Conservation (phyloP, 225 moss, liverwort and hornwort genomes). For the Climacium dendroides region DNA sequence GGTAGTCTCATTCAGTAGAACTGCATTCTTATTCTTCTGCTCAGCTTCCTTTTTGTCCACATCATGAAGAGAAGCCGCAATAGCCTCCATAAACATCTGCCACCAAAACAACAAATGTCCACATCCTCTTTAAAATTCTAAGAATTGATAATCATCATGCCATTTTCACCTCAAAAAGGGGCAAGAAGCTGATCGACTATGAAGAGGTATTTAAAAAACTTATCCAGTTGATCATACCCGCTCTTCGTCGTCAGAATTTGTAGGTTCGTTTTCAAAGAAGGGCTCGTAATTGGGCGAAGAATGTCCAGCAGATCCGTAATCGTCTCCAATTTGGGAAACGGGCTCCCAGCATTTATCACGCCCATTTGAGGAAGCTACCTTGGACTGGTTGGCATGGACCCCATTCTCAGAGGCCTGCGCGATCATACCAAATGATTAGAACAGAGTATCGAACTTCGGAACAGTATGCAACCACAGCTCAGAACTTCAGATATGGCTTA, state of each 20-base stretch:
- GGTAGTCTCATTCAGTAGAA: constrained; percentile 15
- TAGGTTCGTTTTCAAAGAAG: constrained; percentile 66
- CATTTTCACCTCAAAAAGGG: not conserved
- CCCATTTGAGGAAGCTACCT: constrained; percentile 36
- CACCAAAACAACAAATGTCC: not conserved
- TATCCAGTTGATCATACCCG: constrained; percentile 43
- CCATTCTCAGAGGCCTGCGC: constrained; percentile 43
- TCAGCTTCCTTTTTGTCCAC: constrained; percentile 71
- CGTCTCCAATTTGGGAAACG: constrained; percentile 27
- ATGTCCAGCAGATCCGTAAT: constrained; percentile 42
- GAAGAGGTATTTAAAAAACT: not conserved
- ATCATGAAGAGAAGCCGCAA: constrained; percentile 94
- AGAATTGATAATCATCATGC: not conserved
- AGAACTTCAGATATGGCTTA: not conserved
- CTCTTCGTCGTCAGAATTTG: constrained; percentile 87
- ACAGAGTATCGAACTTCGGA: not conserved
- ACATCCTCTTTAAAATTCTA: not conserved
- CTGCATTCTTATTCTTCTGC: constrained; percentile 36
- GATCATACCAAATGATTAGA: not conserved
- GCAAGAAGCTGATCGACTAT: not conserved
- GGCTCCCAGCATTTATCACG: constrained; percentile 58
- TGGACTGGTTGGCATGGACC: constrained; percentile 34
- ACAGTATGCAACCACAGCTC: not conserved
- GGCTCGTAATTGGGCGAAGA: constrained; percentile 54
- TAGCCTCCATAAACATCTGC: constrained; percentile 99